A percentile compares a stretch with the other conserved stretches of the same genome.
Evolutionary conservation across 805 yeast species (phyloP).

Genomic region (Saccharomyces paradoxus): DNA sequence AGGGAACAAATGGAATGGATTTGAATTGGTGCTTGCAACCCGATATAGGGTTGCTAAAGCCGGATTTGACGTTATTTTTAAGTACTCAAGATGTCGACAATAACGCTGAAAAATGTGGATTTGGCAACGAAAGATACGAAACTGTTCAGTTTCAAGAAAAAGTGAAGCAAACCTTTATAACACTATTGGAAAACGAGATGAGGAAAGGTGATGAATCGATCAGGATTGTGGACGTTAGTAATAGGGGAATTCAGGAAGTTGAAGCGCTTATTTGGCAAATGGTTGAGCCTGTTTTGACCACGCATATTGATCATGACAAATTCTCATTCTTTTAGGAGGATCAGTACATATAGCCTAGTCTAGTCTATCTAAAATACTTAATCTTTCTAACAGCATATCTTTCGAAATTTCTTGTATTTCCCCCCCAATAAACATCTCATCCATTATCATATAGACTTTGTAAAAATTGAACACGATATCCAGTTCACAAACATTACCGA

Average conservation of each 20-base stretch:
- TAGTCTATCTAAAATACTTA: conserved; percentile 55
- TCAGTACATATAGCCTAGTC: conserved; percentile 31
- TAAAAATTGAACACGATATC: conserved; percentile 89
- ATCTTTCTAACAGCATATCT: conserved; percentile 52
- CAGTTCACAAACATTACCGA: conserved; percentile 86
- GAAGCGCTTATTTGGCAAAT: conserved; percentile 36
- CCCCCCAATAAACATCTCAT: conserved; percentile 84
- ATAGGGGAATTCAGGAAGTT: conserved; percentile 50
- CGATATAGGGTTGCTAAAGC: conserved; percentile 77
- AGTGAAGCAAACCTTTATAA: conserved; percentile 55
- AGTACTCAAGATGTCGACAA: conserved; percentile 40
- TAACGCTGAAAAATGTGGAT: conserved; percentile 55
- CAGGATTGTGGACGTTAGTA: conserved; percentile 52
- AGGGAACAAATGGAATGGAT: conserved; percentile 43
- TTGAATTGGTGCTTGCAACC: conserved; percentile 73
- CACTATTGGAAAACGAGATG: conserved; percentile 31
- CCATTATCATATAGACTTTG: conserved; percentile 72
- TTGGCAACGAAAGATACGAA: conserved; percentile 94
- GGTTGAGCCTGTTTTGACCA: conserved; percentile 9
- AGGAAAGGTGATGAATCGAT: conserved; percentile 24
- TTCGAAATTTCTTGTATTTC: conserved; percentile 84
- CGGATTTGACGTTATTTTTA: conserved; percentile 76
- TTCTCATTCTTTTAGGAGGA: background rate
- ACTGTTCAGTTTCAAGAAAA: conserved; percentile 58
- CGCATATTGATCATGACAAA: background rate